Conservation (phyloP, 345 rosid genomes). For the Eutrema japonicum region DNA sequence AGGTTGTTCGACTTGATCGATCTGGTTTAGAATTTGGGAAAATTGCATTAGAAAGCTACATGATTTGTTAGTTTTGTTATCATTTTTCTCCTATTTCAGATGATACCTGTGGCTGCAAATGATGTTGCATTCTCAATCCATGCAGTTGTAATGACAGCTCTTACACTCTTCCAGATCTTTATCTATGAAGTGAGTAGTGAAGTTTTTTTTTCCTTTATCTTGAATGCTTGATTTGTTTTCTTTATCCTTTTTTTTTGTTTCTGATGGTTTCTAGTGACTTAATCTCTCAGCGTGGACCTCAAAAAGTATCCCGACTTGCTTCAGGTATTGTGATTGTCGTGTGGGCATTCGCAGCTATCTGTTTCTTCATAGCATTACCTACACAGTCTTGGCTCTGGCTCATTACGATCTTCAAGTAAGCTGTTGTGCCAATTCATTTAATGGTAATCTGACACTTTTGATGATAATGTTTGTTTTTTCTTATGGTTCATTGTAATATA, state of each 20-base stretch:
- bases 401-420: constrained; percentile 78
- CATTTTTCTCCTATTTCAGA: constrained; percentile 48
- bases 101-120: constrained; percentile 93
- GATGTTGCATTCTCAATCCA: constrained; percentile 94
- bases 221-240: background rate
- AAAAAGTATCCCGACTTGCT: constrained; percentile 72
- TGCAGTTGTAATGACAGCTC: constrained; percentile 77
- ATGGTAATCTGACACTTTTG: background rate
- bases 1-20: no score
- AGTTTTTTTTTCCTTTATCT: background rate
- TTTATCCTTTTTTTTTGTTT: background rate
- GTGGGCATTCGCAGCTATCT: constrained; percentile 66
- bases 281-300: constrained; percentile 72
- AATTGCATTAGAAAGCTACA: background rate
- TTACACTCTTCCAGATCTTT: constrained; percentile 69
- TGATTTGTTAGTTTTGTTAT: background rate
- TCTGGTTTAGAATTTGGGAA: background rate
- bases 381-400: constrained; percentile 87
- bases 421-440: background rate
- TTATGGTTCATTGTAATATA: constrained; percentile 54
- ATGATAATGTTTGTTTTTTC: background rate
- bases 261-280: constrained; percentile 27
- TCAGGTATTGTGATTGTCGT: constrained; percentile 55
- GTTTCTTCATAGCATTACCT: constrained; percentile 80
- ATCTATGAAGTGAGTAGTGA: constrained; percentile 68